These are phyloP conservation scores for Citrullus amarus DNA, from an alignment of 306 rosid genomes.

Conservation along the genomic window DNA sequence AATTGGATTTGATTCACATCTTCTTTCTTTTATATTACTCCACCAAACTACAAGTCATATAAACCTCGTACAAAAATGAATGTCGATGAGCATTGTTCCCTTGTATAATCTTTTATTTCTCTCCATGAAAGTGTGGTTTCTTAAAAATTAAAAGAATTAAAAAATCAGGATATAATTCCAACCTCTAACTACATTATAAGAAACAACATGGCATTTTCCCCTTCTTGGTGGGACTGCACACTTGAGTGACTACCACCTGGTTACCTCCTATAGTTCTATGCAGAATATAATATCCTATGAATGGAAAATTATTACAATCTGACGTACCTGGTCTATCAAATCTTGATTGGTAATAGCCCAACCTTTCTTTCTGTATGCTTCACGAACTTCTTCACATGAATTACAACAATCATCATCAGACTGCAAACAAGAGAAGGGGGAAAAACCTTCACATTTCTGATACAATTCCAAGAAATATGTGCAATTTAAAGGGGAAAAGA, in stretches of 20 bases:
- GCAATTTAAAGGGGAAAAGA: not conserved
- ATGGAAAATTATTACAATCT: not conserved
- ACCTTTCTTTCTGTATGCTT: conserved; percentile 82
- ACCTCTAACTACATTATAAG: not conserved
- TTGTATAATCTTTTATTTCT: not conserved
- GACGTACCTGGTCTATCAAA: conserved; percentile 71
- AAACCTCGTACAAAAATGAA: not conserved
- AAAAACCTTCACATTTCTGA: not conserved
- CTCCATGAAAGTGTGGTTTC: not conserved
- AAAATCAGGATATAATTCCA: not conserved
- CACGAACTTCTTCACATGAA: conserved; percentile 83
- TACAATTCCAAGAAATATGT: not conserved
- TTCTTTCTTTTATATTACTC: not conserved
- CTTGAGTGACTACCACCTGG: not conserved
- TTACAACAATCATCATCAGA: conserved; percentile 81
- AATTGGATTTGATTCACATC: not conserved
- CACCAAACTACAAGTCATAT: not conserved
- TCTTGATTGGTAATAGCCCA: conserved; percentile 77
- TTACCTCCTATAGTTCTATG: conserved; percentile 3
- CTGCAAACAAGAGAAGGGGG: conserved; percentile 35
- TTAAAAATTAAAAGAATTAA: not conserved
- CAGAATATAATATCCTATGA: not conserved
- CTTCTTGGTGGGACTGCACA: not conserved
- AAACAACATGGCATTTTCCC: not conserved
- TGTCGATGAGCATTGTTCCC: too few relatives aligned